A percentile compares a stretch with the other conserved stretches of the same genome.
These are phyloP conservation scores for Candida krabiensis DNA, from an alignment of 805 yeast species.

Conservation along the genomic window DNA sequence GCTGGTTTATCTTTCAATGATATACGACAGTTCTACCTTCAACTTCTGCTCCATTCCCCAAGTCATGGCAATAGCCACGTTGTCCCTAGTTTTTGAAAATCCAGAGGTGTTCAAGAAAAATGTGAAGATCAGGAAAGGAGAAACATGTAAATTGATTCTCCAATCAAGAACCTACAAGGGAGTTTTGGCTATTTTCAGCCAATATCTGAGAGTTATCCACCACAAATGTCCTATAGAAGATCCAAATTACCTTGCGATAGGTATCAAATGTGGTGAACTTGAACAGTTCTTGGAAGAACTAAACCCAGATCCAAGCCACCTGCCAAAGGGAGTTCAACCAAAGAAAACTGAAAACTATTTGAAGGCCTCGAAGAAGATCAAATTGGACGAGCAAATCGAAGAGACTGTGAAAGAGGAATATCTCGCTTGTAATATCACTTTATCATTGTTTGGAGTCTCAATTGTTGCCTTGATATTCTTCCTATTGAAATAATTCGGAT, in stretches of 20 bases:
- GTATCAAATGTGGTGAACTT: conserved; percentile 82
- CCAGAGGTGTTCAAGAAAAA: conserved; percentile 64
- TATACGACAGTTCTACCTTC: conserved; percentile 80
- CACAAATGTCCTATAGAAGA: conserved; percentile 76
- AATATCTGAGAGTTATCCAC: conserved; percentile 74
- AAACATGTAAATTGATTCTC: conserved; percentile 74
- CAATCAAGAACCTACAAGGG: conserved; percentile 72
- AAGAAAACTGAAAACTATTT: conserved; percentile 48
- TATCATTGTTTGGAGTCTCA: conserved; percentile 23
- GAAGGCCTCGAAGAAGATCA: conserved; percentile 44
- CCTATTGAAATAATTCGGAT: conserved; percentile 5
- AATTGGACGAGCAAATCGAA: conserved; percentile 32
- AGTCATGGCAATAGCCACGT: conserved; percentile 97
- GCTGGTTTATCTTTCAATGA: conserved; percentile 68
- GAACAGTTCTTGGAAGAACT: conserved; percentile 83
- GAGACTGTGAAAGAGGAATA: conserved; percentile 19
- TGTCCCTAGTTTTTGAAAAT: conserved; percentile 83
- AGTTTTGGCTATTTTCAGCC: conserved; percentile 73
- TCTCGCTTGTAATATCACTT: conserved; percentile 10
- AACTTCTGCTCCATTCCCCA: conserved; percentile 97
- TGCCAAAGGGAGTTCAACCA: conserved; percentile 54
- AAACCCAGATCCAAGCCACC: conserved; percentile 55
- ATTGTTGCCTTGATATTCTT: conserved; percentile 17
- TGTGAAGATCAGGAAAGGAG: conserved; percentile 89
- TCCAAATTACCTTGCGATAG: conserved; percentile 82